A percentile compares a stretch with the other conserved stretches of the same genome.
phyloP scores from a whole-genome alignment of 2,329 filamentous ascomycete genomes.

The Curvularia lunata region DNA sequence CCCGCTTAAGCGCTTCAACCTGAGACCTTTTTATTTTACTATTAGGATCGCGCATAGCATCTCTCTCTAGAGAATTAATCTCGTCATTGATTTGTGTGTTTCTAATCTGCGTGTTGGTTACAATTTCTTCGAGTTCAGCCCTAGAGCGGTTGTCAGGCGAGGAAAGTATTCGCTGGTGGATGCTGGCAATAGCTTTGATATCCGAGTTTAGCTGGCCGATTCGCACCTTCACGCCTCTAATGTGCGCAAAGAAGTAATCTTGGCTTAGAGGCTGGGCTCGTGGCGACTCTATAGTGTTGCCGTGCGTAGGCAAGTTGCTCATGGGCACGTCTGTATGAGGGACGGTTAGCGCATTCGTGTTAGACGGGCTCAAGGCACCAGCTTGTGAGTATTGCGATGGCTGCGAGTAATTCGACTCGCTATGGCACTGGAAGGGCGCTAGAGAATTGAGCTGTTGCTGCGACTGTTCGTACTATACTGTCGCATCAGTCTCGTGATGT shows the following conservation, averaged over 20 bases:
- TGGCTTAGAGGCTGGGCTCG: slow-evolving; percentile 60
- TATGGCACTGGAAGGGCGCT: slow-evolving; percentile 42
- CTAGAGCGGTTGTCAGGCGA: slow-evolving; percentile 64
- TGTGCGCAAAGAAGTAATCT: slow-evolving; percentile 71
- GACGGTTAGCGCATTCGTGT: slow-evolving; percentile 32
- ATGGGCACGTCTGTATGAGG: slow-evolving; percentile 26
- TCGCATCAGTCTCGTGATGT: slow-evolving; percentile 17
- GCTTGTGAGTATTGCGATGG: slow-evolving; percentile 47
- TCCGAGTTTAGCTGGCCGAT: slow-evolving; percentile 71
- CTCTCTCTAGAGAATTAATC: slow-evolving; percentile 76
- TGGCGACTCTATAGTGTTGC: slow-evolving; percentile 60
- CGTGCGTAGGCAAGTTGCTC: slow-evolving; percentile 11
- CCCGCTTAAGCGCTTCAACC: slow-evolving; percentile 71
- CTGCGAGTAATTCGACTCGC: slow-evolving; percentile 49
- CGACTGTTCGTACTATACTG: slow-evolving; percentile 31
- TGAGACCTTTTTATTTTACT: slow-evolving; percentile 73
- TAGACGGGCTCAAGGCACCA: slow-evolving; percentile 24
- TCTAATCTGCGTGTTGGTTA: slow-evolving; percentile 66
- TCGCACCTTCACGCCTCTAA: slow-evolving; percentile 70
- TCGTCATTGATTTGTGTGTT: slow-evolving; percentile 74
- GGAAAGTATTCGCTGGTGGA: slow-evolving; percentile 74
- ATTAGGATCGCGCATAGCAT: slow-evolving; percentile 68
- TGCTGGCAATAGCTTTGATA: slow-evolving; percentile 69
- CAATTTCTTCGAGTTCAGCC: slow-evolving; percentile 68
- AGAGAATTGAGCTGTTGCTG: slow-evolving; percentile 33